Base-by-base conservation (phyloP, 2,329 filamentous ascomycete genomes). In the Xylaria sp. region DNA sequence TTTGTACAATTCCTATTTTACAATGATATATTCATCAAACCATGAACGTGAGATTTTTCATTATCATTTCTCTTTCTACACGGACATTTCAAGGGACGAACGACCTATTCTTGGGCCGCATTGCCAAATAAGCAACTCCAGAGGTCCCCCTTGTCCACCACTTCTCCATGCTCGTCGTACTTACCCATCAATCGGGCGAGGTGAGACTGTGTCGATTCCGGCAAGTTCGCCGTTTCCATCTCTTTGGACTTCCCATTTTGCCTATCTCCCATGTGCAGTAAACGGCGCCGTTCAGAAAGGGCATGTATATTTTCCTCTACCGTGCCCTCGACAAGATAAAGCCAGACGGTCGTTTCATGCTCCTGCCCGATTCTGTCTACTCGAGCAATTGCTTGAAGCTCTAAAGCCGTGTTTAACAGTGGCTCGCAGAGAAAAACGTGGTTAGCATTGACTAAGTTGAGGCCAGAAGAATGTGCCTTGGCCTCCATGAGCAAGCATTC, bases 391-490 rank as follows among this genome's bases (percentile, higher is more conserved):
- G 94, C 95, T 78, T 99, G 96, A 10, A 98, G 85, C 79, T 98
- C 96, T 17, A 99, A 88, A 0, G 94, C 94, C 0, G 95, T 95
- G 76, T 98, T 97, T 72, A 98, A 89, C 3, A 98, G 83, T 2
- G 96, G 96, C 76, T 99, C 96, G 77, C 94, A 97, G 4, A 99
- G 86, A 75, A 98, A 96, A 1, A 98, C 94, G 76, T 98, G 94
- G 54, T 89, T 97, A 4, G 95, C 96, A 73, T 96, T 95, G 71
- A 97, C 91, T 0, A 99, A 86, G 68, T 97, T 98, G 33, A 99
- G 84, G 0, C 96, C 96, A 1, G 92, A 94, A 0, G 93, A 91
- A 76, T 97, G 93, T 0, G 93, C 92, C 71, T 94, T 92, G 5
- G 94, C 94, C 76, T 97, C 94, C 15, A 99, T 85, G 3, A 98